phyloP scores from a whole-genome alignment of 176 grass and related monocot genomes.

The Bromus sterilis region DNA sequence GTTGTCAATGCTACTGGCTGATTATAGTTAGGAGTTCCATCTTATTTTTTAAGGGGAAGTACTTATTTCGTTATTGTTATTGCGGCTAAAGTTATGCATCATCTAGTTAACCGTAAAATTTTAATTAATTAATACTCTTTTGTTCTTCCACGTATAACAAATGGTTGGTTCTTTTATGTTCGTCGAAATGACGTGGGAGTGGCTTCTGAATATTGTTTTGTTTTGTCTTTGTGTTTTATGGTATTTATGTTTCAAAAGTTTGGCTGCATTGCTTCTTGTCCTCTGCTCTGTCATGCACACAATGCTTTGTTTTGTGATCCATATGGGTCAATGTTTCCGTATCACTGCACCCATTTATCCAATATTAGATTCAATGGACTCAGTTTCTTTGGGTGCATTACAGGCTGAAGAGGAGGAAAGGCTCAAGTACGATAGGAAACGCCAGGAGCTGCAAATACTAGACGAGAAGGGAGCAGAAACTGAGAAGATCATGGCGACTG shows the following conservation, averaged over 20 bases:
- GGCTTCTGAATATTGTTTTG: not conserved
- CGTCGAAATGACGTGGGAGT: not conserved
- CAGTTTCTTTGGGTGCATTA: not conserved
- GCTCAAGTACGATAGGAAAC: constrained; percentile 64
- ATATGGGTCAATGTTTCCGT: not conserved
- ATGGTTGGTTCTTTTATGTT: not conserved
- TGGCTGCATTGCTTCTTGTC: not conserved
- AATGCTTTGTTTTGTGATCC: constrained; percentile 4
- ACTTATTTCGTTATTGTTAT: not conserved
- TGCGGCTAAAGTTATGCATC: not conserved
- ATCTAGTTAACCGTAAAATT: not conserved
- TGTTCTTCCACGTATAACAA: not conserved
- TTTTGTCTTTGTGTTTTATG: not conserved
- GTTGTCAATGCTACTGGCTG: not conserved
- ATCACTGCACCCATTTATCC: not conserved
- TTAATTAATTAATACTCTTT: not conserved
- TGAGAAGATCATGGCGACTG: constrained; percentile 58
- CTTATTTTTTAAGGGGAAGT: not conserved
- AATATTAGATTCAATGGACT: not conserved
- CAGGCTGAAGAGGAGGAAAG: constrained; percentile 84
- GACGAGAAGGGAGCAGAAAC: constrained; percentile 82
- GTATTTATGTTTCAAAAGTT: constrained; percentile 9
- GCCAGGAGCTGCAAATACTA: constrained; percentile 53
- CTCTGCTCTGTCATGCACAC: not conserved
- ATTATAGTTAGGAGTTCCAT: not conserved